Conservation (phyloP, 73 alveolate species). For the Breviolum minutum region DNA sequence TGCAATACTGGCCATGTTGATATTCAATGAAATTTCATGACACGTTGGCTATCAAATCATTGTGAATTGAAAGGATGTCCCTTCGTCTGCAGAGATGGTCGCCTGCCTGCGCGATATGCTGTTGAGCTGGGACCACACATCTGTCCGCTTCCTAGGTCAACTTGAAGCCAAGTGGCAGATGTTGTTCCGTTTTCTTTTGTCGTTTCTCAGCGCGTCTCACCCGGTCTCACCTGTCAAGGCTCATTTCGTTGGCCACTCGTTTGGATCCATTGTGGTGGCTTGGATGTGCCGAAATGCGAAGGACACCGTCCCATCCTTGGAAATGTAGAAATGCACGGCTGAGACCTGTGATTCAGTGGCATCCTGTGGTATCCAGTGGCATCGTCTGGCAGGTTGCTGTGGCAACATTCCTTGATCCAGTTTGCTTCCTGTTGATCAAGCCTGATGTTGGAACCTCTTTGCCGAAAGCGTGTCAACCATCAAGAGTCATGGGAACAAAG, state of each 20-base stretch:
- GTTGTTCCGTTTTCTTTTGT: not conserved
- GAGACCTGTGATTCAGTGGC: not conserved
- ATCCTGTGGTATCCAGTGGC: not conserved
- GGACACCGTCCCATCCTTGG: slow-evolving; percentile 10
- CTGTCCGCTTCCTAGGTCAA: not conserved
- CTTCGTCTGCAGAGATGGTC: slow-evolving; percentile 92
- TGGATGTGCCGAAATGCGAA: slow-evolving; percentile 82
- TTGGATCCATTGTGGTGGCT: slow-evolving; percentile 94
- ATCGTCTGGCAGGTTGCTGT: slow-evolving; percentile 35
- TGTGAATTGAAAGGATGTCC: slow-evolving; percentile 31
- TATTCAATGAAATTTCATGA: not conserved
- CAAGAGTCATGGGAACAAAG: too few species aligned
- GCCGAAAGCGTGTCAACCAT: not conserved
- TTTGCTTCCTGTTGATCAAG: slow-evolving; percentile 85
- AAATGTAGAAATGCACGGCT: not conserved
- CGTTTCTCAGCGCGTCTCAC: not conserved
- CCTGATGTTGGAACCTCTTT: slow-evolving; percentile 50
- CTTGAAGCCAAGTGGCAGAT: not conserved
- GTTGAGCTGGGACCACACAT: slow-evolving; percentile 66
- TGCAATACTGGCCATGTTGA: not conserved
- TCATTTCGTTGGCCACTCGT: slow-evolving; percentile 90
- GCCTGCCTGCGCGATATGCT: slow-evolving; percentile 94
- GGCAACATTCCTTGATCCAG: slow-evolving; percentile 92
- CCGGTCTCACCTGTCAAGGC: not conserved
- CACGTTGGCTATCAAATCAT: not conserved